Percentiles rank a stretch among this genome's conserved stretches.
Conservation (phyloP, 495 filamentous ascomycete species). For the Penicillium flavigenum region DNA sequence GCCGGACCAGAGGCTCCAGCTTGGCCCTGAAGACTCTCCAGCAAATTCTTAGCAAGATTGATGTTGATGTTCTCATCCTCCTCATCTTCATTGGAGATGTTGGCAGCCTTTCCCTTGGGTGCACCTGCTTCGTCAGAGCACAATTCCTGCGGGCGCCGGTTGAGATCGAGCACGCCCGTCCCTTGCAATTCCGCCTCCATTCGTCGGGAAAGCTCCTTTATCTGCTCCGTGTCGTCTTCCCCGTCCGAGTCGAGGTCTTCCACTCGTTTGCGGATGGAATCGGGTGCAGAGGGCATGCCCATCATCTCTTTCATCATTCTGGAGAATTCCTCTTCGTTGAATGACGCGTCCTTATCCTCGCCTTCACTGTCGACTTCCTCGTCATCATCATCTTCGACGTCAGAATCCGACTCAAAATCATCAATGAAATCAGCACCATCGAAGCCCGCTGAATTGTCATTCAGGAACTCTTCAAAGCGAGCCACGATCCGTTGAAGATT, state of each 20-base stretch:
- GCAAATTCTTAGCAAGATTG: constrained; percentile 83
- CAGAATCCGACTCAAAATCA: constrained; percentile 57
- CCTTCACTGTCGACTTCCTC: constrained; percentile 56
- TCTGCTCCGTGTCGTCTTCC: constrained; percentile 65
- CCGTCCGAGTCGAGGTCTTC: constrained; percentile 50
- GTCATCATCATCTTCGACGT: constrained; percentile 60
- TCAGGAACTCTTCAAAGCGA: constrained; percentile 87
- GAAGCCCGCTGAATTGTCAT: constrained; percentile 75
- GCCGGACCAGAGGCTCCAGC: constrained; percentile 79
- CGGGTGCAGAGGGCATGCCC: constrained; percentile 61
- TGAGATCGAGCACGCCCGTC: constrained; percentile 70
- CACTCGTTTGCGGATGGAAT: constrained; percentile 35
- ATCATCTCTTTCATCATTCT: constrained; percentile 95
- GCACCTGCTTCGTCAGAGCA: constrained; percentile 12
- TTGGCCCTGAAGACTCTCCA: constrained; percentile 91
- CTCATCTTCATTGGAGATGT: constrained; percentile 17
- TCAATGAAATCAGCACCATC: constrained; percentile 75
- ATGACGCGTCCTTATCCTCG: constrained; percentile 74
- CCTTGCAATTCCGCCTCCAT: constrained; percentile 82
- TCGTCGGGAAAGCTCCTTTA: constrained; percentile 66
- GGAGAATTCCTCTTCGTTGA: constrained; percentile 82
- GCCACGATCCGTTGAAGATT: constrained; percentile 87
- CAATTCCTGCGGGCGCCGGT: constrained; percentile 38
- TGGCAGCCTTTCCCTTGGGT: constrained; percentile 29
- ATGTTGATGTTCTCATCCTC: constrained; percentile 74